phyloP scores from a whole-genome alignment of 2,329 filamentous ascomycete genomes.

The Salinomyces thailandicus region DNA sequence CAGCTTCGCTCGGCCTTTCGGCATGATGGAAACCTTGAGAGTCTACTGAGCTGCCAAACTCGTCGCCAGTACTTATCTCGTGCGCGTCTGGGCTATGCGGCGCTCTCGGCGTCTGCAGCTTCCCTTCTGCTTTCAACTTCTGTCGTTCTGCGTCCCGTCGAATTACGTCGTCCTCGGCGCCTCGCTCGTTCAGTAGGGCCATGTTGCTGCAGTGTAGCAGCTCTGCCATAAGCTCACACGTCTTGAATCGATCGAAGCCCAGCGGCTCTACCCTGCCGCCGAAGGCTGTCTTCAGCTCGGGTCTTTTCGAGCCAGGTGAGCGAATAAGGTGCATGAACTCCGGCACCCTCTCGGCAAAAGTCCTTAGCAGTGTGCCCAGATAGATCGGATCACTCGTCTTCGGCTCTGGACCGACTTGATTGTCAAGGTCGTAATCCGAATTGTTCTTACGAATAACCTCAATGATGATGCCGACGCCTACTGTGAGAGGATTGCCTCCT shows the following conservation, averaged over 20 bases:
- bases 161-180: slow-evolving; percentile 77
- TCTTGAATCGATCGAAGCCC: slow-evolving; percentile 97
- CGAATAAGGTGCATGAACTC: slow-evolving; percentile 89
- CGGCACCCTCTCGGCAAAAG: slow-evolving; percentile 84
- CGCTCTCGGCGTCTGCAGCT: slow-evolving; percentile 48
- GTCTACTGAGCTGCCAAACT: slow-evolving; percentile 42
- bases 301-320: slow-evolving; percentile 61
- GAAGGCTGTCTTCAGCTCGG: slow-evolving; percentile 75
- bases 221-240: slow-evolving; percentile 97
- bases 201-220: slow-evolving; percentile 97
- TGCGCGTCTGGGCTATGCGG: slow-evolving; percentile 47
- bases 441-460: slow-evolving; percentile 99
- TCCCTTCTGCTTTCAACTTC: slow-evolving; percentile 64
- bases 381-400: slow-evolving; percentile 92
- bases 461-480: slow-evolving; percentile 93
- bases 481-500: slow-evolving; percentile 87
- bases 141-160: slow-evolving; percentile 73
- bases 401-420: slow-evolving; percentile 67
- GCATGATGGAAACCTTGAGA: slow-evolving; percentile 44
- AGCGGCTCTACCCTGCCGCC: slow-evolving; percentile 84
- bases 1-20: slow-evolving; percentile 32
- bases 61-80: slow-evolving; percentile 31
- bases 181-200: slow-evolving; percentile 84
- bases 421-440: slow-evolving; percentile 93
- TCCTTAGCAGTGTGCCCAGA: slow-evolving; percentile 73